Percentiles rank a stretch among this genome's conserved stretches.
Conservation (phyloP, 306 rosid genomes). For the Cotoneaster glaucophyllus region DNA sequence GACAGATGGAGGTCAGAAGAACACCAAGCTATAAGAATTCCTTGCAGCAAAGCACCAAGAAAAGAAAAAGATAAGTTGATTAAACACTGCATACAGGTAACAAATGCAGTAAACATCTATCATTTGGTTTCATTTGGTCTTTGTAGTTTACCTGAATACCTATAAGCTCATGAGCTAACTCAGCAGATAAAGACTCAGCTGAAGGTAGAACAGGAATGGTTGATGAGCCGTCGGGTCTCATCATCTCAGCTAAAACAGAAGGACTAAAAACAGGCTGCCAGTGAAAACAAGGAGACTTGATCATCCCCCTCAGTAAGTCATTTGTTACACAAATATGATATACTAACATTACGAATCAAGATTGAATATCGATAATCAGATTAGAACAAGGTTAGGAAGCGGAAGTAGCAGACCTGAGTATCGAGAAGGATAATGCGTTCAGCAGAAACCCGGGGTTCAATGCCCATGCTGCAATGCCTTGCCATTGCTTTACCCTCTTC, state of each 20-base stretch:
- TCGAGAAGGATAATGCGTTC: constrained; percentile 86
- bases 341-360: neutral
- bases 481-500: constrained; percentile 75
- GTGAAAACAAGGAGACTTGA: constrained; percentile 1
- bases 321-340: neutral
- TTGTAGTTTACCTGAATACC: constrained; percentile 58
- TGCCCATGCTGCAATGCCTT: constrained; percentile 76
- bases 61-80: constrained; percentile 30
- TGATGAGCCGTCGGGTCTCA: constrained; percentile 83
- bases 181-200: constrained; percentile 70
- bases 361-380: neutral
- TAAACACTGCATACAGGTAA: neutral
- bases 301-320: neutral
- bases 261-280: constrained; percentile 79
- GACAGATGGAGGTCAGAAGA: constrained; percentile 70
- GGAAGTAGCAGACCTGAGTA: constrained; percentile 46
- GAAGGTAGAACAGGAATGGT: constrained; percentile 53
- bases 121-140: neutral
- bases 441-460: constrained; percentile 77
- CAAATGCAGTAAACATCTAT: neutral
- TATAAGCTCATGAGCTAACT: constrained; percentile 80
- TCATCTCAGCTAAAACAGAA: constrained; percentile 76
- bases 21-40: constrained; percentile 69
- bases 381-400: neutral
- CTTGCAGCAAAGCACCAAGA: constrained; percentile 64